phyloP scores from a whole-genome alignment of 139 green algal species.

The Pycnococcus provasolii region DNA sequence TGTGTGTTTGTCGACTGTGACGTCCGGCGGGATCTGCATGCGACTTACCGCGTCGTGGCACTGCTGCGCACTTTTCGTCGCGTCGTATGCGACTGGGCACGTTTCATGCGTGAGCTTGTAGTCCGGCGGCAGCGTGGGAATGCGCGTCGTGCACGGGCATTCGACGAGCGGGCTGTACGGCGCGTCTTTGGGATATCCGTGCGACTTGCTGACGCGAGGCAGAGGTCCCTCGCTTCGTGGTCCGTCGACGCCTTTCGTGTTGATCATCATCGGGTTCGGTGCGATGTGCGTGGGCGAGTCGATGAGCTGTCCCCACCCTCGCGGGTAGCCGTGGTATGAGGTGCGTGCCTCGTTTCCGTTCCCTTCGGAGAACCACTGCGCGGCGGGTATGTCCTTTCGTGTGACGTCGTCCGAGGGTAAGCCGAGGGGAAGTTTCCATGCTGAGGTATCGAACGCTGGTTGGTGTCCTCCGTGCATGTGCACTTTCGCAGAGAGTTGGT shows the following conservation, averaged over 20 bases:
- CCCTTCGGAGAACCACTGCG: neutral
- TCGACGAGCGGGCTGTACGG: neutral
- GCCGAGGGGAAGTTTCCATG: neutral
- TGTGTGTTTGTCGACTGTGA: too few relatives aligned
- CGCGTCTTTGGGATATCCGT: neutral
- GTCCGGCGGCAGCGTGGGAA: neutral
- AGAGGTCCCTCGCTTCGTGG: too few relatives aligned
- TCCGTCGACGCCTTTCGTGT: neutral
- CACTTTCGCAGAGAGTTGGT: neutral
- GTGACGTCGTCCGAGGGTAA: neutral
- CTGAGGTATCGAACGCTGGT: neutral
- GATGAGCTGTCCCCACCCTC: neutral
- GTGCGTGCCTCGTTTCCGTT: neutral
- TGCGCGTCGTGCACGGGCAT: neutral
- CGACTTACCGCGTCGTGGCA: too few relatives aligned
- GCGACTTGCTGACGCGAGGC: neutral
- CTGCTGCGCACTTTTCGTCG: too few relatives aligned
- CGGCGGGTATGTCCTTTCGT: neutral
- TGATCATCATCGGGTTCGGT: neutral
- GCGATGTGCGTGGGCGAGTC: neutral
- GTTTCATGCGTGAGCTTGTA: too few relatives aligned
- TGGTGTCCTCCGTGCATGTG: neutral
- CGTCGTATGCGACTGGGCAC: too few relatives aligned
- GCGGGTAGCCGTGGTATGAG: neutral
- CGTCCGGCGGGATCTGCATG: too few relatives aligned